Evolutionary conservation across 2,329 filamentous ascomycete species (phyloP), one percentile per base, ranked within the genome.

Genomic region (Calonectria leucothoes): DNA sequence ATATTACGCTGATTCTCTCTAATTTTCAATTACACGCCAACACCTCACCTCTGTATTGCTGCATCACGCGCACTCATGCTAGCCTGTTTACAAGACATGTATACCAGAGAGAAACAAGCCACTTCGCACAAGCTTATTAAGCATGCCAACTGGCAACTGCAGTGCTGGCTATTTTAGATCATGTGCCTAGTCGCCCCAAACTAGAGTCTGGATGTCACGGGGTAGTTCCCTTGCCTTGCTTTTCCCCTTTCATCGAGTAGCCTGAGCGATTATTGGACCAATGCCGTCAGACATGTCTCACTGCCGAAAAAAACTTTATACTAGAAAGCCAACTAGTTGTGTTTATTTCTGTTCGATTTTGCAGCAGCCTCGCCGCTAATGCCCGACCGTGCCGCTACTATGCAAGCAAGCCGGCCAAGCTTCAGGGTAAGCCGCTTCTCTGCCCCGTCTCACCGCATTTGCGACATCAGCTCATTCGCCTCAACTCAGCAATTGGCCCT

Each of bases 401-500:
- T 33, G 51, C 20, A 29, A 31, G 51, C 27, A 29, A 33, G 4
- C 17, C 27, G n/a, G 4, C 17, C 27, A 33, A 39, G 35, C 35
- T 39, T 12, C 55, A 61, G 55, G 55, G 55, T 39, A 61, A 35
- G 31, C 52, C 29, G 31, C 6, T 35, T 61, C 55, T 61, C 52
- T 35, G 55, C 55, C 35, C 55, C 55, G 14, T 29, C 55, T 61
- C 55, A 61, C 55, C 55, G 55, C 55, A 61, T 61, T 59, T 37
- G 33, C 23, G 6, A 17, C 35, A 3, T 61, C 35, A 27, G 55
- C 23, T 7, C 33, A 23, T 33, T 17, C 25, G 12, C 17, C 23
- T 61, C 35, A 61, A 27, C 23, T 35, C 8, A 17, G 27, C 35
- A 27, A 39, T 61, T 39, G 33, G 55, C 15, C 17, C 33, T 61